These are phyloP conservation scores for Pseudonitzschia pungens DNA, from an alignment of 108 stramenopile genomes.

Conservation along the genomic window DNA sequence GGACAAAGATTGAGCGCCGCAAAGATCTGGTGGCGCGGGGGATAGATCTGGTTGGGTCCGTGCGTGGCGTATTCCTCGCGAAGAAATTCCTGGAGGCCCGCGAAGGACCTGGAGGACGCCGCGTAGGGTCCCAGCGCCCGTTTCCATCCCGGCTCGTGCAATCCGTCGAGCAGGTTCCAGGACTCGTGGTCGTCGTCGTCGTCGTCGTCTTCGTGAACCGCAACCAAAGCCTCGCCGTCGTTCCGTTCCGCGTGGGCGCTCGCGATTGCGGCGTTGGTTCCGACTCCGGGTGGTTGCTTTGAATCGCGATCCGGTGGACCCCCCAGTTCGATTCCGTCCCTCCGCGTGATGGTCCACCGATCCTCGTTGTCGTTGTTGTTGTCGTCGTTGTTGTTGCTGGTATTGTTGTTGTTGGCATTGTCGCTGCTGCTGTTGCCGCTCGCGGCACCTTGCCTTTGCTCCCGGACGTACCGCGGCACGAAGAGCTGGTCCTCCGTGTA, in stretches of 20 bases:
- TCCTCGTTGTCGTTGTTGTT: constrained; percentile 2
- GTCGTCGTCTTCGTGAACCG: not conserved
- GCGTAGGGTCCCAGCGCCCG: constrained; percentile 28
- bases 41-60: constrained; percentile 23
- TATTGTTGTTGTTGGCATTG: too few relatives aligned
- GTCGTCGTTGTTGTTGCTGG: not conserved
- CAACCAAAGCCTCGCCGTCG: too few relatives aligned
- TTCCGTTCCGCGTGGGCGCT: too few relatives aligned
- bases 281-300: not conserved
- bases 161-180: constrained; percentile 26
- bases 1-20: constrained; percentile 90
- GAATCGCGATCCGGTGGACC: not conserved
- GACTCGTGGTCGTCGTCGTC: not conserved
- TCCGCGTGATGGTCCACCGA: constrained; percentile 5
- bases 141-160: constrained; percentile 63
- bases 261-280: not conserved
- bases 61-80: not conserved
- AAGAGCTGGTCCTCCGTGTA: constrained; percentile 74
- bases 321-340: constrained; percentile 6
- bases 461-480: constrained; percentile 39
- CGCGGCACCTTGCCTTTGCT: not conserved
- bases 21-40: constrained; percentile 80
- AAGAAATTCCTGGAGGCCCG: constrained; percentile 3
- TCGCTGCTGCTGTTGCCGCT: not conserved
- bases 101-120: constrained; percentile 1